Percentiles rank a stretch among this genome's conserved stretches.
Evolutionary conservation across 176 grass and related monocot genomes (phyloP).

Genomic region (Eleusine coracana): DNA sequence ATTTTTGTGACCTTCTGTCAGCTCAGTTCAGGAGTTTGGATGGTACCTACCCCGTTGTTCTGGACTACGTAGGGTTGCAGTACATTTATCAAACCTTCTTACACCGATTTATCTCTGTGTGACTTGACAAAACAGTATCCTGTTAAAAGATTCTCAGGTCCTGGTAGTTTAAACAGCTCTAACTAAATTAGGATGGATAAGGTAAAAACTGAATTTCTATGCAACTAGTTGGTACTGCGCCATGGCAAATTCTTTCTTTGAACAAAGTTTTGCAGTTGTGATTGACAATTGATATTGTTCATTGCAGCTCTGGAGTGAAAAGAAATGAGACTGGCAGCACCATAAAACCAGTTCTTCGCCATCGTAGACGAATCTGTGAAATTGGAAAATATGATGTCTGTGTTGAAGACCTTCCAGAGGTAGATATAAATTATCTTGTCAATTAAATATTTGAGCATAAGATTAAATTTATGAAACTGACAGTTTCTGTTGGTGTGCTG

Average conservation of each 20-base stretch:
- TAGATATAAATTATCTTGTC: background rate
- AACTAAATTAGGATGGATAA: background rate
- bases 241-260: background rate
- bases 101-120: no score
- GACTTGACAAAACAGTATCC: no score
- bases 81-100: no score
- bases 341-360: background rate
- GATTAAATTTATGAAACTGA: background rate
- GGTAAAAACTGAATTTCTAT: background rate
- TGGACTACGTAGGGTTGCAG: no score
- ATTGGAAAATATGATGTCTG: background rate
- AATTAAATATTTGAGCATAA: background rate
- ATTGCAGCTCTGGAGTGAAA: background rate
- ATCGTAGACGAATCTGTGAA: background rate
- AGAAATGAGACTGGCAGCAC: background rate
- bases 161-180: background rate
- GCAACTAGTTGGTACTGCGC: background rate
- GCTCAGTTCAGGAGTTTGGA: background rate
- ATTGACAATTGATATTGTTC: background rate
- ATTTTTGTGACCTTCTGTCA: background rate
- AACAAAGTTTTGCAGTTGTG: background rate
- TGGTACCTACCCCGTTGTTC: background rate
- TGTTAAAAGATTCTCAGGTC: background rate
- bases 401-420: slow-evolving; percentile 22
- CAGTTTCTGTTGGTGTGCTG: background rate